Evolutionary conservation across 1,139 yeast genomes (phyloP), one percentile per base, ranked within the genome.

Genomic region (Hyphopichia burtonii): DNA sequence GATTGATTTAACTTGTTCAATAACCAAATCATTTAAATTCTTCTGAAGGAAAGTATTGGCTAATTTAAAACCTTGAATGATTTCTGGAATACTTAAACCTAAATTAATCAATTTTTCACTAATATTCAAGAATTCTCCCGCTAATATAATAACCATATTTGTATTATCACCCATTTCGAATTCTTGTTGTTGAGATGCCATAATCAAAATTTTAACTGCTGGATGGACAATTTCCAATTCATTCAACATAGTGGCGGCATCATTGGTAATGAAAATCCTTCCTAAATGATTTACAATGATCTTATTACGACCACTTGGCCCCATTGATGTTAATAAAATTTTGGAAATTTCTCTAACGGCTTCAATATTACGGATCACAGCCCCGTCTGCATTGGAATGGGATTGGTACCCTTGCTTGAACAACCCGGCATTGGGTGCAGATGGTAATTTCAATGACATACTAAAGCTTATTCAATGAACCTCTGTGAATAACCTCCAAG

Each of bases 171-270:
- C 79, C 77, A 74, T 70, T 53, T 93, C 99, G 53, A 83, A 78
- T 62, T 93, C 96, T 68, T 93, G 99, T 69, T 93, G 99, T 60
- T 91, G 89, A 17, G 96, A 83, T 19, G 98, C 96, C 97, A 90
- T 89, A 45, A 93, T 95, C 50, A 93, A 78, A 38, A 93, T 82
- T 66, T 93, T 93, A 17, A 94, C 99, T 1, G 97, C 98, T 7
- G 99, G 99, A 62, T 93, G 99, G 37, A 93, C 93, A 50, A 94
- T 88, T 53, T 93, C 98, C 44, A 93, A 73, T 63, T 94, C 98
- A 53, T 87, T 80, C 49, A 93, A 74, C 83, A 93, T 93, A 10
- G 99, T 93, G 34, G 98, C 96, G 12, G 98, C 98, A 65, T 94
- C 99, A 54, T 89, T 88, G 37, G 99, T 93, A 51, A 93, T 81